phyloP scores from a whole-genome alignment of 1,284 basidiomycete genomes.

The Boletellus dicymbophilus region DNA sequence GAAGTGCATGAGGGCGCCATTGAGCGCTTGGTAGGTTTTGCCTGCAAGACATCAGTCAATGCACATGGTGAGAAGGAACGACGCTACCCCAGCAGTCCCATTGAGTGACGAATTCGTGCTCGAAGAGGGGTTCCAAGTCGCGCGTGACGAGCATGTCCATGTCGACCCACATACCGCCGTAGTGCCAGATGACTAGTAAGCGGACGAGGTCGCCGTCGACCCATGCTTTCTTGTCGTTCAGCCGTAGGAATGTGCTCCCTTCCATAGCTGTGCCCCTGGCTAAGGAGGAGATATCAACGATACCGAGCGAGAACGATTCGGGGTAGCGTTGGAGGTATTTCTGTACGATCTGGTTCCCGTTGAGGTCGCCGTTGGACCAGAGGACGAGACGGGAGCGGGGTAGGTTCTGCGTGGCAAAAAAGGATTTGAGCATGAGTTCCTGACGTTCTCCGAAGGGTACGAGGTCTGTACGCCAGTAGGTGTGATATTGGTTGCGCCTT shows the following conservation, averaged over 20 bases:
- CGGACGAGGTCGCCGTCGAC: slow-evolving; percentile 91
- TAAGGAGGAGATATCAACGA: slow-evolving; percentile 68
- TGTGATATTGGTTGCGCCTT: slow-evolving; percentile 72
- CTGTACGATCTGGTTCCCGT: slow-evolving; percentile 57
- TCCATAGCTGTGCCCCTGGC: slow-evolving; percentile 78
- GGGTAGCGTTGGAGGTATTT: slow-evolving; percentile 66
- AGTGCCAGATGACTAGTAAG: slow-evolving; percentile 84
- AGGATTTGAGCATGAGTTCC: slow-evolving; percentile 85
- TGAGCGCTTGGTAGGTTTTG: slow-evolving; percentile 85
- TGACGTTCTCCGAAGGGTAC: slow-evolving; percentile 77
- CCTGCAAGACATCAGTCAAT: slow-evolving; percentile 44
- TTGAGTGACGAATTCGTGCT: slow-evolving; percentile 93
- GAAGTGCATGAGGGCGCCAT: slow-evolving; percentile 95
- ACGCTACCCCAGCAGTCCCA: slow-evolving; percentile 92
- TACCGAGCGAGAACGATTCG: slow-evolving; percentile 64
- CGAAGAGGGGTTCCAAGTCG: slow-evolving; percentile 78
- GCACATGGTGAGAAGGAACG: not conserved
- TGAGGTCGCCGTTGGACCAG: slow-evolving; percentile 87
- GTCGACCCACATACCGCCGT: slow-evolving; percentile 92
- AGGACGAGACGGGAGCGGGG: slow-evolving; percentile 66
- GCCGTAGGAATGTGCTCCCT: slow-evolving; percentile 54
- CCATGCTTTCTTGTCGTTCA: slow-evolving; percentile 83
- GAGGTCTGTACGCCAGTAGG: slow-evolving; percentile 90
- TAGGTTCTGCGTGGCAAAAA: slow-evolving; percentile 87
- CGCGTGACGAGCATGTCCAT: slow-evolving; percentile 92